phyloP scores from a whole-genome alignment of 805 yeast genomes.

The Priceomyces haplophilus region DNA sequence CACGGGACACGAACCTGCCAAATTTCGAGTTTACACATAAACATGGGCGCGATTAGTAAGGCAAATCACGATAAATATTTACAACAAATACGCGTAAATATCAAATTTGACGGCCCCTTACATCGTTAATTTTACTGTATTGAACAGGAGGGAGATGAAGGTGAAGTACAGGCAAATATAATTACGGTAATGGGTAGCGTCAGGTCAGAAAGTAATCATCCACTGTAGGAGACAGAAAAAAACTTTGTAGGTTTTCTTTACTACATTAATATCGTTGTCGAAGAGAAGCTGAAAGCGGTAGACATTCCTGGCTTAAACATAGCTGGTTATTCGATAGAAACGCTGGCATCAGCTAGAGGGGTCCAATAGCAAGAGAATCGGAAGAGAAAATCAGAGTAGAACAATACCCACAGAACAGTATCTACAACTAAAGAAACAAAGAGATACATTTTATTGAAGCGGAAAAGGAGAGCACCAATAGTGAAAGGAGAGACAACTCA shows the following conservation, averaged over 20 bases:
- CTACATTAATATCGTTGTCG: neutral
- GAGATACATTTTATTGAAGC: neutral
- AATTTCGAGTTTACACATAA: neutral
- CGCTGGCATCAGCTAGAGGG: constrained; percentile 1
- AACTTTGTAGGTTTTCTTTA: neutral
- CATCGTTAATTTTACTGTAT: constrained; percentile 1
- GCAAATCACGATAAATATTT: neutral
- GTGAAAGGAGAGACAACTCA: neutral
- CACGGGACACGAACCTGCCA: neutral
- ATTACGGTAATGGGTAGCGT: neutral
- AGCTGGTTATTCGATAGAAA: neutral
- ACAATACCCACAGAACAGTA: neutral
- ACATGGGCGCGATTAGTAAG: neutral
- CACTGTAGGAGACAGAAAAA: neutral
- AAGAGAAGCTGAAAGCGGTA: neutral
- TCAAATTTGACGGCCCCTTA: neutral
- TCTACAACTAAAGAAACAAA: neutral
- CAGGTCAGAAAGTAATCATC: neutral
- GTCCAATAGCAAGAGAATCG: neutral
- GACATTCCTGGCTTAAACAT: constrained; percentile 2
- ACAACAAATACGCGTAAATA: neutral
- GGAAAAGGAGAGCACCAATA: neutral
- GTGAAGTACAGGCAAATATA: neutral
- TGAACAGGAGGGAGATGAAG: neutral
- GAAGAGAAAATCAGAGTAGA: neutral